Conservation (phyloP, 2,329 filamentous ascomycete species). For the Aspergillus sp. region DNA sequence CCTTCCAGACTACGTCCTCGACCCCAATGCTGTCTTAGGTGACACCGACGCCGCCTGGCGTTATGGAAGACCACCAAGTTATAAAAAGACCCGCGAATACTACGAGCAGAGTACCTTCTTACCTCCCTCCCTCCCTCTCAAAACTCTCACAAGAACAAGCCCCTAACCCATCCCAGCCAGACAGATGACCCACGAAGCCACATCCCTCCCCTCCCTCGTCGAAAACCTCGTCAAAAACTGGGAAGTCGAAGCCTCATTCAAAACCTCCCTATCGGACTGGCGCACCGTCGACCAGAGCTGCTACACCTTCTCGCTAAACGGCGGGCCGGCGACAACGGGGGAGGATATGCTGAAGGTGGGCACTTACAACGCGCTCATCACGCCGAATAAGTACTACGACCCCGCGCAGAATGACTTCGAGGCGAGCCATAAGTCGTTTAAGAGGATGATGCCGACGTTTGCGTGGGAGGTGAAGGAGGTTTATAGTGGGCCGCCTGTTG, state of each 20-base stretch:
- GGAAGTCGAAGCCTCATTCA: slow-evolving; percentile 71
- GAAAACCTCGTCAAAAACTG: slow-evolving; percentile 73
- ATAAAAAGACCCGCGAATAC: slow-evolving; percentile 61
- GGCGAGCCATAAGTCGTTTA: slow-evolving; percentile 68
- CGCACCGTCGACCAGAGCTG: slow-evolving; percentile 61
- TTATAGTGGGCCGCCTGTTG: slow-evolving; percentile 63
- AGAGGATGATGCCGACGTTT: slow-evolving; percentile 71
- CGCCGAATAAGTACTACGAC: slow-evolving; percentile 64
- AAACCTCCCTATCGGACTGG: slow-evolving; percentile 62
- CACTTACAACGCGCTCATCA: slow-evolving; percentile 68
- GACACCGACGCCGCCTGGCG: slow-evolving; percentile 59
- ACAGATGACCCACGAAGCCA: slow-evolving; percentile 54
- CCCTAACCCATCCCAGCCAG: slow-evolving; percentile 49
- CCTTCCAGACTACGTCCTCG: slow-evolving; percentile 58
- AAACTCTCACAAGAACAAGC: too few species aligned
- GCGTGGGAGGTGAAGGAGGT: slow-evolving; percentile 71
- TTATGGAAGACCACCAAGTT: slow-evolving; percentile 62
- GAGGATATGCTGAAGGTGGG: slow-evolving; percentile 67
- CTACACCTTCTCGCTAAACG: slow-evolving; percentile 66
- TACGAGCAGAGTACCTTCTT: slow-evolving; percentile 54
- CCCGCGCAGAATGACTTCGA: slow-evolving; percentile 62
- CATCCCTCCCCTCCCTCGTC: slow-evolving; percentile 60
- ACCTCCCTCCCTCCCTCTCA: too few species aligned
- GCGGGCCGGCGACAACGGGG: slow-evolving; percentile 55
- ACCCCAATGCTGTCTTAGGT: slow-evolving; percentile 58